Evolutionary conservation across 306 rosid genomes (phyloP), one percentile per base, ranked within the genome.

Genomic region (Begonia peltatifolia): DNA sequence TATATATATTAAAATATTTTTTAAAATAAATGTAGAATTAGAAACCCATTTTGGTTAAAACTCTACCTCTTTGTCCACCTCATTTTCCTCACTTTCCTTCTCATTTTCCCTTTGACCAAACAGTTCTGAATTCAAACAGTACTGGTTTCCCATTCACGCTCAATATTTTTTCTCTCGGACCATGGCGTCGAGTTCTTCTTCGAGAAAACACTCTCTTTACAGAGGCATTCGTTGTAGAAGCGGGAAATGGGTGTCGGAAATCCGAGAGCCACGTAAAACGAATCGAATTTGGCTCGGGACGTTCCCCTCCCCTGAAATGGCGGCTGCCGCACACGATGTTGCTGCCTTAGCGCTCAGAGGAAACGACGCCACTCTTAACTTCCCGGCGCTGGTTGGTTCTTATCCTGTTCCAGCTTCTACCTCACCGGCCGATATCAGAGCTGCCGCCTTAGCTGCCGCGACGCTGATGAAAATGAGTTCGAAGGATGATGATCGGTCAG

Each of bases 221-320:
- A 80, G 55, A 0, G 97, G 97, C 16, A 82, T 85, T 59, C 78
- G 97, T 2, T 60, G 79, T 72, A 64, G 97, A 5, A 61, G 90
- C 6, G 87, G 75, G 0, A 89, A 89, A 59, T 89, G 95, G 97
- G 97, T 85, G 3, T 80, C 97, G 2, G 97, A 89, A 67, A 89
- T 89, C 70, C 83, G 97, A 1, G 94, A 89, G 73, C 97, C 95
- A 0, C 76, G 87, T 1, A 82, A 80, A 62, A 69, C 94, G 3
- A 78, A 73, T 0, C 81, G 95, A 6, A 89, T 89, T 70, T 89
- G 97, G 97, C 74, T 85, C 0, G 97, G 97, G 2, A 89, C 97
- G 1, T 89, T 74, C 52, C 68, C 72, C 0, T 64, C 78, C 0
- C 68, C 95, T 30, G 97, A 89, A 64, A 89, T 89, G 97, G 97